phyloP scores from a whole-genome alignment of 2,329 filamentous ascomycete species.

The Penicillium freii region DNA sequence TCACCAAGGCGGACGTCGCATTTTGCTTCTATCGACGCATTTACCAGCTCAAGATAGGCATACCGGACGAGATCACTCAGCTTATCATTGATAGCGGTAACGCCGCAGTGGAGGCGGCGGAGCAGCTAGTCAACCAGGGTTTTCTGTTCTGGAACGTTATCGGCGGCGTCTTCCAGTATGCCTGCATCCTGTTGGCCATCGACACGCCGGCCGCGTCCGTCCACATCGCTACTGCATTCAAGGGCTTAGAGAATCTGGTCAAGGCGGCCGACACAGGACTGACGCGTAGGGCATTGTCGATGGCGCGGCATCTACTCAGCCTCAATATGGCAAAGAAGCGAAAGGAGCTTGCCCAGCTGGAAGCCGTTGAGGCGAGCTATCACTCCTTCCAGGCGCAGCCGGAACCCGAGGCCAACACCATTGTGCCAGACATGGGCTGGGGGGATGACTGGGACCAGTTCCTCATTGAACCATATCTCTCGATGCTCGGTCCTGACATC shows the following conservation, averaged over 20 bases:
- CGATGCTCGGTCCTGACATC: constrained; percentile 24
- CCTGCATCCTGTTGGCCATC: constrained; percentile 30
- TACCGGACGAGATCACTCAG: constrained; percentile 23
- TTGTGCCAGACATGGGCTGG: constrained; percentile 26
- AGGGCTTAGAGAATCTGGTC: constrained; percentile 29
- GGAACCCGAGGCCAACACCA: constrained; percentile 8
- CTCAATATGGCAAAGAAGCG: constrained; percentile 31
- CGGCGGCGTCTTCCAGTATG: constrained; percentile 35
- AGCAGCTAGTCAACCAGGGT: constrained; percentile 24
- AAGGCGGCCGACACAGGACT: constrained; percentile 26
- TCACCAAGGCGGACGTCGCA: constrained; percentile 32
- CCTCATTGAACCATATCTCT: constrained; percentile 31
- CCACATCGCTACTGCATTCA: constrained; percentile 24
- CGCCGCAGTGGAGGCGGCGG: constrained; percentile 23
- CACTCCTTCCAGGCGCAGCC: constrained; percentile 14
- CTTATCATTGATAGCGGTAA: constrained; percentile 27
- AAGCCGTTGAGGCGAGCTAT: constrained; percentile 28
- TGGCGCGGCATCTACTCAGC: constrained; percentile 30
- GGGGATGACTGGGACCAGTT: constrained; percentile 32
- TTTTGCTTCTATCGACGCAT: constrained; percentile 36
- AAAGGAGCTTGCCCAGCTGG: constrained; percentile 28
- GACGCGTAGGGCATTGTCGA: constrained; percentile 30
- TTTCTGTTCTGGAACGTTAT: constrained; percentile 33
- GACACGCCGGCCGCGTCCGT: constrained; percentile 24
- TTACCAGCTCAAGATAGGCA: constrained; percentile 27